A percentile compares a stretch with the other conserved stretches of the same genome.
Evolutionary conservation across 139 green algal species (phyloP).

Genomic region (Edaphochlamys debaryana): DNA sequence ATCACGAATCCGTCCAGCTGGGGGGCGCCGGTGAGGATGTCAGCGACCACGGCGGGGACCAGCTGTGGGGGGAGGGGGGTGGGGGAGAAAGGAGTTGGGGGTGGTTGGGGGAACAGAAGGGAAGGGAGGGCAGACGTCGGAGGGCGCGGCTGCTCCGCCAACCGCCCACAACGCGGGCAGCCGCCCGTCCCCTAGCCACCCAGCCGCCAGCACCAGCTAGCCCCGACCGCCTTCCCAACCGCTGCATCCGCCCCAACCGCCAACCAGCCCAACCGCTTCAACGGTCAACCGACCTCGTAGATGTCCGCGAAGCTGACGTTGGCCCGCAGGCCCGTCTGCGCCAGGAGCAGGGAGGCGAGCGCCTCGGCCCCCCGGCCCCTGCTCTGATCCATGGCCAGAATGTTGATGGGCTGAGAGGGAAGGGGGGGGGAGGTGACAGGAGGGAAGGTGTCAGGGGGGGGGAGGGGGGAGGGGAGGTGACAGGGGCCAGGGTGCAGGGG

Average conservation of each 20-base stretch:
- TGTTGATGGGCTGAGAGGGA: neutral
- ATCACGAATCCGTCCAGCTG: constrained; percentile 11
- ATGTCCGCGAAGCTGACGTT: constrained; percentile 13
- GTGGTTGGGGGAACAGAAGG: no score
- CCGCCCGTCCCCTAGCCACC: no score
- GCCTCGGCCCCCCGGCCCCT: neutral
- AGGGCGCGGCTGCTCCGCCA: no score
- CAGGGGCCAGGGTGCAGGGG: no score
- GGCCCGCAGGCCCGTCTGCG: neutral
- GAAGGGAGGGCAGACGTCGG: no score
- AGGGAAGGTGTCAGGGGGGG: neutral
- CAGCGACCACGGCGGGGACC: neutral
- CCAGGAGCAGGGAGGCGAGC: neutral
- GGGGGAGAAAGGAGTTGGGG: no score
- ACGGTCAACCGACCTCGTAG: neutral
- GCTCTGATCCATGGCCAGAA: constrained; percentile 1
- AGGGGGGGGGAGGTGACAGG: neutral
- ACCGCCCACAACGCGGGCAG: no score
- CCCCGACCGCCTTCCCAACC: no score
- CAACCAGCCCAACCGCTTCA: no score
- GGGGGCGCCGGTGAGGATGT: neutral
- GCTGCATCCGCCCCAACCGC: no score
- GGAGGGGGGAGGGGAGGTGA: no score
- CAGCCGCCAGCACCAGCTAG: no score
- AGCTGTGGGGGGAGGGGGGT: neutral